Percentiles rank a stretch among this genome's conserved stretches.
These are phyloP conservation scores for Eucalyptus cloeziana DNA, from an alignment of 345 rosid genomes.

Conservation along the genomic window DNA sequence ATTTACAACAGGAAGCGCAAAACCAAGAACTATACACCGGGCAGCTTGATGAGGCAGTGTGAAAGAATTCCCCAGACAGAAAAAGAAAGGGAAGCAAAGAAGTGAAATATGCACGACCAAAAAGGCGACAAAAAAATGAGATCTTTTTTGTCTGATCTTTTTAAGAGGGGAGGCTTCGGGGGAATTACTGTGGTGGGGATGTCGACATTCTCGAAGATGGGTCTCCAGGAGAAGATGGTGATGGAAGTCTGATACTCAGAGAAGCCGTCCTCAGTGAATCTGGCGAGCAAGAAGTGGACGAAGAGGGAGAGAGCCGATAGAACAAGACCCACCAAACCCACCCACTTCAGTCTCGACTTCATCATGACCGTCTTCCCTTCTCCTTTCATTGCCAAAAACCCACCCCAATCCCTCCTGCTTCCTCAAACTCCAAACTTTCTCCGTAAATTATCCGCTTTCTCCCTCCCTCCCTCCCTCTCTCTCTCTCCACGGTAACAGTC, in stretches of 20 bases:
- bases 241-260: constrained; percentile 76
- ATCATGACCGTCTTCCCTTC: constrained; percentile 60
- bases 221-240: constrained; percentile 96
- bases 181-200: constrained; percentile 31
- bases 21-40: not conserved
- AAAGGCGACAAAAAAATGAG: not conserved
- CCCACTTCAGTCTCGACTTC: constrained; percentile 89
- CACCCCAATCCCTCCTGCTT: not conserved
- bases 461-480: not conserved
- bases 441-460: not conserved
- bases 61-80: not conserved
- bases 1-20: not conserved
- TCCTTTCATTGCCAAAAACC: constrained; percentile 26
- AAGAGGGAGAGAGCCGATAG: constrained; percentile 64
- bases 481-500: not conserved
- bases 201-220: constrained; percentile 60
- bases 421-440: not conserved
- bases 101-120: not conserved
- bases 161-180: not conserved
- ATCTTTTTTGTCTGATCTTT: not conserved
- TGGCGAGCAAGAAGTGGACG: constrained; percentile 78
- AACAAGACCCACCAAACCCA: constrained; percentile 64
- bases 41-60: not conserved
- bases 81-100: not conserved
- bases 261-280: constrained; percentile 60